Conservation (phyloP, 306 rosid genomes). For the Spatholobus suberectus region DNA sequence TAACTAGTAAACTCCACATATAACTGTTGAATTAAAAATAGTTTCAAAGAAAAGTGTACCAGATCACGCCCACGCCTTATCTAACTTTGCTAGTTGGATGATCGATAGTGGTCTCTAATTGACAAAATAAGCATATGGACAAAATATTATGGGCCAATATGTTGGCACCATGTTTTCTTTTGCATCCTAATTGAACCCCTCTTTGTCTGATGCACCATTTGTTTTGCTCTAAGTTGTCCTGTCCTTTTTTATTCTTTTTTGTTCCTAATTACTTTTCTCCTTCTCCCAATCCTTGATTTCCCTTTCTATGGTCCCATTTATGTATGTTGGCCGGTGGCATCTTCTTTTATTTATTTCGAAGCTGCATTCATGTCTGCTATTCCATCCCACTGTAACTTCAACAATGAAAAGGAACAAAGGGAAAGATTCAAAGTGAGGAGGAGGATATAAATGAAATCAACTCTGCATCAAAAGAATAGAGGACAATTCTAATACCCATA, state of each 20-base stretch:
- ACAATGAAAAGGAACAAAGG: constrained; percentile 21
- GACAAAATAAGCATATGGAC: constrained; percentile 50
- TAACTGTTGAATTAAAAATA: constrained; percentile 32
- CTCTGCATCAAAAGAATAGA: constrained; percentile 38
- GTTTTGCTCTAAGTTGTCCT: constrained; percentile 38
- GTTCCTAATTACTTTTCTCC: constrained; percentile 30
- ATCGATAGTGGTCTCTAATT: constrained; percentile 41
- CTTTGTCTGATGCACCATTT: constrained; percentile 53
- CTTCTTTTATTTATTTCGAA: constrained; percentile 37
- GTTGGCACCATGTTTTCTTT: constrained; percentile 59
- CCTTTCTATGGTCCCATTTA: constrained; percentile 41
- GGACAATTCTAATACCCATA: not conserved
- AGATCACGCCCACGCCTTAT: constrained; percentile 37
- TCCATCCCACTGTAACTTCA: constrained; percentile 32
- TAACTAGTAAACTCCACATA: constrained; percentile 11
- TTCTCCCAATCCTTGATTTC: not conserved
- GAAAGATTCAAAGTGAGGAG: constrained; percentile 37
- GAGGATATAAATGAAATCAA: constrained; percentile 14
- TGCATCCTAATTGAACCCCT: constrained; percentile 46
- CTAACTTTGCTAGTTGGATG: constrained; percentile 41
- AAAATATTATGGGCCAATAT: constrained; percentile 62
- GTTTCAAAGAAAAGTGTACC: not conserved
- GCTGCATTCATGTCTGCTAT: constrained; percentile 39
- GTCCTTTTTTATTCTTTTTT: not conserved
- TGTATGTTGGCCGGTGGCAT: constrained; percentile 43